Evolutionary conservation across 768 basidiomycete species (phyloP).

Genomic region (Tubosaeta brunneosetosa): DNA sequence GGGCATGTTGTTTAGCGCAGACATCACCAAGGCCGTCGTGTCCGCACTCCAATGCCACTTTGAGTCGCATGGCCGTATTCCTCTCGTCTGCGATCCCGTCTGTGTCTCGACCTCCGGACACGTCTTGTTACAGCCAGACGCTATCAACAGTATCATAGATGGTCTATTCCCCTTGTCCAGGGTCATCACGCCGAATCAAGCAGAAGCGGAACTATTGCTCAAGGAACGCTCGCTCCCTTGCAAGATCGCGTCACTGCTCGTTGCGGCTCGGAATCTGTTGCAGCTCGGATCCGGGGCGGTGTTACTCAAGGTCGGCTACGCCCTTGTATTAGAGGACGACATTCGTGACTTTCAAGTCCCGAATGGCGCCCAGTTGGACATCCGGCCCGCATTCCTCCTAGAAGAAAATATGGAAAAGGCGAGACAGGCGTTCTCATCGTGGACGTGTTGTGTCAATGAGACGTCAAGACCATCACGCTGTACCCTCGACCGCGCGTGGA

Average conservation of each 20-base stretch:
- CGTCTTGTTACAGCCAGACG: slow-evolving; percentile 62
- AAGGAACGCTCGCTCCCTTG: slow-evolving; percentile 29
- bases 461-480: slow-evolving; percentile 37
- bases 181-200: slow-evolving; percentile 80
- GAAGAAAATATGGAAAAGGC: slow-evolving; percentile 47
- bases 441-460: slow-evolving; percentile 51
- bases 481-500: slow-evolving; percentile 60
- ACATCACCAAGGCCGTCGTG: slow-evolving; percentile 49
- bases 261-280: slow-evolving; percentile 47
- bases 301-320: slow-evolving; percentile 84
- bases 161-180: slow-evolving; percentile 69
- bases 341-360: slow-evolving; percentile 32
- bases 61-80: slow-evolving; percentile 32
- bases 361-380: slow-evolving; percentile 27
- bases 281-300: slow-evolving; percentile 50
- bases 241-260: slow-evolving; percentile 47
- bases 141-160: slow-evolving; percentile 52
- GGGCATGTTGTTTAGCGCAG: slow-evolving; percentile 77
- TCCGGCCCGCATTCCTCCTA: slow-evolving; percentile 43
- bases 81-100: slow-evolving; percentile 83
- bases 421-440: slow-evolving; percentile 43
- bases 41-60: slow-evolving; percentile 44
- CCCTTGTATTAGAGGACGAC: slow-evolving; percentile 44
- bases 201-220: slow-evolving; percentile 71
- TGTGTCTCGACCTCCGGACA: slow-evolving; percentile 90